Base-by-base conservation (phyloP, 192 early-diverging fungal species). In the Umbelopsis vinacea region DNA sequence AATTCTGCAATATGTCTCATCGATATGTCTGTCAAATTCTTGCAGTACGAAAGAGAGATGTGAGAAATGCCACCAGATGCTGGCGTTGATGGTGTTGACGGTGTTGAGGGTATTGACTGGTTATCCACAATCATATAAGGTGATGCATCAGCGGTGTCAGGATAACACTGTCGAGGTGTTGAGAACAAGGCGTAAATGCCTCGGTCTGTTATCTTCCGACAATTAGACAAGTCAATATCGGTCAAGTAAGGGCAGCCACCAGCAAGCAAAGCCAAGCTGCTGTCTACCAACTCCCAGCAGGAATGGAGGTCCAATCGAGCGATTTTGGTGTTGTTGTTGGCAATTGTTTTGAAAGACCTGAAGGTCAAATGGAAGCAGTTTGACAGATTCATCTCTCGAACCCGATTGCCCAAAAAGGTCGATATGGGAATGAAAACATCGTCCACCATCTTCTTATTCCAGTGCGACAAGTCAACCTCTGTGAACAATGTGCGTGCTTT, bases 321-420 rank as follows among this genome's bases (percentile, higher is more conserved):
- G 4, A 93, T 43, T 8, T 72, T 71, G 0, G 78, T 72, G 21
- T 79, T 74, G 24, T 80, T 70, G 7, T 82, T 70, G 1, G 84
- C 79, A 9, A 92, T 73, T 6, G 68, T 35, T 9, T 70, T 55
- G 1, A 93, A 66, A 0, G 88, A 89, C 17, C 83, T 79, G 79
- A 92, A 88, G 4, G 87, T 90, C 0, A 94, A 76, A 74, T 83
- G 81, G 83, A 91, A 94, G 78, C 93, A 94, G 50, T 88, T 89
- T 23, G 82, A 74, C 9, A 94, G 80, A 54, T 81, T 82, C 10
- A 91, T 74, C 0, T 71, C 71, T n/a, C 74, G 72, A 2, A 89
- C 76, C 12, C 79, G 70, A 23, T 77, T 55, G 2, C 88, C 86
- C 35, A 76, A 78, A 71, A 87, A 84, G 8, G 73, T 63, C 0